Base-by-base conservation (phyloP, 1,139 yeast genomes). In the Candida tunisiensis region DNA sequence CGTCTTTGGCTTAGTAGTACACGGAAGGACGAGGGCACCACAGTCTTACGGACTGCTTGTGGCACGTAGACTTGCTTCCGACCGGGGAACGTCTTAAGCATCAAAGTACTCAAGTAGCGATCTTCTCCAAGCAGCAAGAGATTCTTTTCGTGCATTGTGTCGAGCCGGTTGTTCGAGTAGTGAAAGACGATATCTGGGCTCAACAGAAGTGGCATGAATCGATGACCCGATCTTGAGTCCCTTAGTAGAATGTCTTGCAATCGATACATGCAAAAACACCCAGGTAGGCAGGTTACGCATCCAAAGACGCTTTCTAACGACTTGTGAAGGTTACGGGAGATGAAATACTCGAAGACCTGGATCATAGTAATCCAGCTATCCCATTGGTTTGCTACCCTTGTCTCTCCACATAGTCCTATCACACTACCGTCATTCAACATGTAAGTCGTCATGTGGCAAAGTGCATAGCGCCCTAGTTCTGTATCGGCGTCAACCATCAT, bases 191-290 rank as follows among this genome's bases (percentile, higher is more conserved):
- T 43, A 25, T 49, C 48, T 8, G 51, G 51, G 27, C 48, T 47
- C 16, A 46, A 52, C 25, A 50, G 37, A 24, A 51, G 35, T n/a
- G 40, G 40, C 18, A 33, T 28, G 14, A 20, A 20, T 5, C 22
- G n/a, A n/a, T 20, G n/a, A 4, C n/a, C n/a, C n/a, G n/a, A n/a
- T n/a, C n/a, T n/a, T n/a, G n/a, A n/a, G n/a, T n/a, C n/a, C n/a
- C 7, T 12, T 12, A 10, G 13, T 5, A 14, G 7, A 9, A 94
- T 94, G 19, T 82, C 93, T 27, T 51, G 48, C 31, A 51, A 39
- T 6, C 56, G 41, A 27, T 49, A 51, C 48, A 51, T 45, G 25
- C 50, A 45, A 40, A 51, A 51, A 35, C 56, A 51, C 13, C 56
- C 56, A 3, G 56, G 56, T 23, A 51, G 30, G 33, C 56, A 51